Base-by-base conservation (phyloP, 1,284 basidiomycete species). In the Vanrija sp. region DNA sequence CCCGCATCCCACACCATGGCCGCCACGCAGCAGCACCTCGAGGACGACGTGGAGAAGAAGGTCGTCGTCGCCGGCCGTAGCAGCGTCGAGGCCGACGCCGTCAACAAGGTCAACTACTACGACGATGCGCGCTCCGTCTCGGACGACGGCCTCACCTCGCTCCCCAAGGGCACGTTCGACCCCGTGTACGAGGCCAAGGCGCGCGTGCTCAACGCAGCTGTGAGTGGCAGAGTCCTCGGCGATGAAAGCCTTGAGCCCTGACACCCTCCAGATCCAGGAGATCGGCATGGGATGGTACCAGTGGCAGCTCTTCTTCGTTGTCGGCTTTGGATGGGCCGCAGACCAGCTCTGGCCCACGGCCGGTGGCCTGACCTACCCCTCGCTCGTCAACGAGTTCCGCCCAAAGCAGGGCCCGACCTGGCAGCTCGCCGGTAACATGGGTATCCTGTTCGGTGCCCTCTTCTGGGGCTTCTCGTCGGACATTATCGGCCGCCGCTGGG, bases 281-380 rank as follows among this genome's bases (percentile, higher is more conserved):
- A 82, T 85, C 46, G 84, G 84, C n/a, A 85, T 83, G 59, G 84
- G 84, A 4, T 75, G 75, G 56, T 85, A 85, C 69, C 84, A 85
- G 64, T 75, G 78, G 66, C 80, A 84, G 68, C 75, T 85, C 19
- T 84, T 84, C 60, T 48, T 79, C 42, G 73, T 84, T 5, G 78
- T 81, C 38, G 84, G 84, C 10, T 67, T 68, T 25, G 65, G 65
- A 14, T 67, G 64, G 64, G 61, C 60, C 6, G 52, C 48, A 22
- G 56, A 64, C 79, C 81, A 82, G 56, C 65, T 82, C 24, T 66
- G 64, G 66, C 64, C 64, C 5, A 66, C 66, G 47, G 64, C 64
- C 12, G 68, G 65, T 22, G 39, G 31, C 31, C 31, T 31, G 31
- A 31, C 31, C 9, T 31, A 31, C 31, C 73, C 78, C 0, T 77